A percentile compares a stretch with the other conserved stretches of the same genome.
These are phyloP conservation scores for Russula vinacea DNA, from an alignment of 768 basidiomycete genomes.

Conservation along the genomic window DNA sequence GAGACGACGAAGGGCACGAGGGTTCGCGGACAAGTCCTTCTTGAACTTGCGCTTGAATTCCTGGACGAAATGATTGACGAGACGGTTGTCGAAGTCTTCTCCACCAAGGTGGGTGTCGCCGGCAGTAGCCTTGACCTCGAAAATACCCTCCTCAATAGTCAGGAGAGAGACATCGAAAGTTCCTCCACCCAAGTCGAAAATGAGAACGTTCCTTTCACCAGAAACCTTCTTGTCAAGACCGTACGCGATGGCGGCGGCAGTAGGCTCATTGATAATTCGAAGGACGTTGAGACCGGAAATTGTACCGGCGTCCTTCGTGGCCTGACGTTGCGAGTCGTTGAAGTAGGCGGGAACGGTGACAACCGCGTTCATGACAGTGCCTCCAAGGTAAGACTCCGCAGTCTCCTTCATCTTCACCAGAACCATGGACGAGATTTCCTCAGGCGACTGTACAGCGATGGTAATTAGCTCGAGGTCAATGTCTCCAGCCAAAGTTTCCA, in stretches of 20 bases:
- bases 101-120: slow-evolving; percentile 98
- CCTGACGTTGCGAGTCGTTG: slow-evolving; percentile 98
- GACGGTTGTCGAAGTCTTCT: slow-evolving; percentile 97
- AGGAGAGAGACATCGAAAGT: slow-evolving; percentile 97
- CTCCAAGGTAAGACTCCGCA: slow-evolving; percentile 93
- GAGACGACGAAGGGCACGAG: slow-evolving; percentile 94
- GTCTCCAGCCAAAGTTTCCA: slow-evolving; percentile 9
- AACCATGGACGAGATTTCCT: slow-evolving; percentile 98
- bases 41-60: slow-evolving; percentile 99
- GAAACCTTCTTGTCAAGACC: slow-evolving; percentile 93
- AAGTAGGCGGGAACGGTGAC: slow-evolving; percentile 98
- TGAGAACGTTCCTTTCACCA: slow-evolving; percentile 92
- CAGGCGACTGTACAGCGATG: slow-evolving; percentile 63
- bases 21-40: slow-evolving; percentile 89
- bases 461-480: slow-evolving; percentile 22
- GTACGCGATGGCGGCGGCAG: slow-evolving; percentile 97
- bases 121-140: slow-evolving; percentile 97
- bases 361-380: slow-evolving; percentile 81
- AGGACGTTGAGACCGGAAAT: slow-evolving; percentile 94
- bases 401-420: slow-evolving; percentile 98
- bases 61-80: slow-evolving; percentile 94
- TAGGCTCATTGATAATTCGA: slow-evolving; percentile 99
- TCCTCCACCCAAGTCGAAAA: slow-evolving; percentile 98
- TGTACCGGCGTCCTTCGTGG: slow-evolving; percentile 95
- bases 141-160: slow-evolving; percentile 96